Evolutionary conservation across 768 basidiomycete species (phyloP), one percentile per base, ranked within the genome.

Genomic region (Termitomyces heimii): DNA sequence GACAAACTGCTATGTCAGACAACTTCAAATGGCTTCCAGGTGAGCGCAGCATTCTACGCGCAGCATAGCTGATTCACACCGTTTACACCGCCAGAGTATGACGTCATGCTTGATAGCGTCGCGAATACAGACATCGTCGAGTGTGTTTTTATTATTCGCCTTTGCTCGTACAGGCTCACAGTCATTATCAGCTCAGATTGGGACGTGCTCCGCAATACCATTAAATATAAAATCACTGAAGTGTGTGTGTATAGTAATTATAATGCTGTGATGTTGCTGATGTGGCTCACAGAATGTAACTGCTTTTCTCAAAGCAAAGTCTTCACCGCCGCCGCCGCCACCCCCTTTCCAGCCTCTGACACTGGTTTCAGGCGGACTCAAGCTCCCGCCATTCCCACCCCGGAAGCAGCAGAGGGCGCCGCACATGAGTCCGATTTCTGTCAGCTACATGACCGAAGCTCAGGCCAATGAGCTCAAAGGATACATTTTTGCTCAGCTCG

Each of bases 351-450:
- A 74, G 46, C 75, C 77, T n/a, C 62, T 70, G 51, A 64, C 68
- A 66, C 76, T 77, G 31, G 76, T 68, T 44, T 73, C 74, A 16
- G 90, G 84, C 9, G 88, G 88, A 39, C 74, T 87, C 31, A 87
- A 81, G 65, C 69, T 89, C 13, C 82, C 89, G 13, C 89, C 92
- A 1, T 92, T 92, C 66, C 83, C 84, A 24, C 80, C 82, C 42
- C 81, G 86, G 37, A 78, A 76, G 55, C 71, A 72, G 42, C 73
- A 75, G 54, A 77, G 79, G 42, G 58, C 61, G 4, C 65, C 75
- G 55, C 81, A 81, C 61, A 71, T 77, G 54, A 77, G 76, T 47
- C 81, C 84, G 48, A 72, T 75, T 10, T 83, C 85, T 1, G 77
- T 82, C 57, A 82, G 68, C 52, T 80, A 79, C 61, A 81, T 92